Conservation (phyloP, 2,329 filamentous ascomycete species). For the Whalleya microplaca region DNA sequence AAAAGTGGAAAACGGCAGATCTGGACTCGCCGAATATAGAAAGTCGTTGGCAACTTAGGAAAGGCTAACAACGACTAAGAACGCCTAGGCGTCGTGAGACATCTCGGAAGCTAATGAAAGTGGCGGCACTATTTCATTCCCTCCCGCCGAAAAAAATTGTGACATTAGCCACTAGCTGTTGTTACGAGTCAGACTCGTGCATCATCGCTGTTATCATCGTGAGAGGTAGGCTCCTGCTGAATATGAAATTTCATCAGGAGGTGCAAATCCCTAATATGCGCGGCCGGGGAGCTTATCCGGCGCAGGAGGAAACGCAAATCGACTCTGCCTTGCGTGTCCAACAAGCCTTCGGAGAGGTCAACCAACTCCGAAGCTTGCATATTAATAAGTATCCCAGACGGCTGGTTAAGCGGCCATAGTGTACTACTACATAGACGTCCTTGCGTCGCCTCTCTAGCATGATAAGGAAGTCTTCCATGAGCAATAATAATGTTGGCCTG, state of each 20-base stretch:
- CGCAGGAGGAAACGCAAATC: constrained; percentile 12
- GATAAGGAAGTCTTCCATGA: background rate
- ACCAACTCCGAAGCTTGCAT: background rate
- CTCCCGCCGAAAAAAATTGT: constrained; percentile 9
- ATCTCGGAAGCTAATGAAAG: background rate
- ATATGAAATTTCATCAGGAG: constrained; percentile 1
- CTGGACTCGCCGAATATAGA: constrained; percentile 22
- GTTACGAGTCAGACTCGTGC: constrained; percentile 4
- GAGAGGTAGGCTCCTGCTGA: background rate
- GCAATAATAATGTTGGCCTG: background rate
- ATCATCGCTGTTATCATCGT: background rate
- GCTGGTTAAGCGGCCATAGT: background rate
- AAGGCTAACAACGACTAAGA: constrained; percentile 7
- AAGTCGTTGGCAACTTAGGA: constrained; percentile 14
- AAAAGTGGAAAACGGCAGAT: constrained; percentile 8
- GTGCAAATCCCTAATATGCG: constrained; percentile 12
- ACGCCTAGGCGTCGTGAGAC: constrained; percentile 4
- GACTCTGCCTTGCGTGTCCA: constrained; percentile 6
- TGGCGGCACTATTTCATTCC: constrained; percentile 2
- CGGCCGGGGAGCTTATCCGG: constrained; percentile 20
- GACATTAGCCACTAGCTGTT: constrained; percentile 2
- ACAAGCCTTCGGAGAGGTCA: background rate
- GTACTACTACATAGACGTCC: background rate
- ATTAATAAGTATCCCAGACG: background rate
- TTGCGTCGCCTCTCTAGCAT: background rate